Evolutionary conservation across 331 rosid species (phyloP).

Genomic region (Saraca asoca): DNA sequence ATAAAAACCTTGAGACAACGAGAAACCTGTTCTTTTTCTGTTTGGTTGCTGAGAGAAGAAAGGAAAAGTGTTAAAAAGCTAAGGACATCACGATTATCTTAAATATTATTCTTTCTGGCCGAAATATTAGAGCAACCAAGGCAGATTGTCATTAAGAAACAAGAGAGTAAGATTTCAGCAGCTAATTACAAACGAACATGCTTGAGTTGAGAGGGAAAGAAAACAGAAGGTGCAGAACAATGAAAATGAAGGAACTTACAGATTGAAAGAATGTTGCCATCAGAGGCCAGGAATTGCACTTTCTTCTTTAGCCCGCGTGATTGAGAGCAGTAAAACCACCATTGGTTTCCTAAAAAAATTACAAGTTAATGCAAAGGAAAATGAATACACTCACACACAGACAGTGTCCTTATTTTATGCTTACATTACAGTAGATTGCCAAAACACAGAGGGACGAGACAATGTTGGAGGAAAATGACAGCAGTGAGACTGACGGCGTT

Average conservation of each 20-base stretch:
- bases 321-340: not conserved
- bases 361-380: no score
- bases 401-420: no score
- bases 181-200: no score
- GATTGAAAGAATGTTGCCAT: constrained; percentile 45
- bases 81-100: constrained; percentile 12
- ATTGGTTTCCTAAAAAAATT: not conserved
- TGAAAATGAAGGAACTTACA: constrained; percentile 37
- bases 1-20: not conserved
- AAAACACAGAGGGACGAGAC: no score
- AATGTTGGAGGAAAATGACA: no score
- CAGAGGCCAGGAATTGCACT: constrained; percentile 31
- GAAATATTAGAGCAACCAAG: constrained; percentile 30
- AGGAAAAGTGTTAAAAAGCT: constrained; percentile 5
- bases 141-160: not conserved
- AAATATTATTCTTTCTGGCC: not conserved
- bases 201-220: not conserved
- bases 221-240: not conserved
- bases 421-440: no score
- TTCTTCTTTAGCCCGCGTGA: not conserved
- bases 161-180: not conserved
- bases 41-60: not conserved
- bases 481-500: not conserved
- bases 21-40: not conserved
- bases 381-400: not conserved